These are phyloP conservation scores for Nemania sp. DNA, from an alignment of 2,329 filamentous ascomycete genomes.

Conservation along the genomic window DNA sequence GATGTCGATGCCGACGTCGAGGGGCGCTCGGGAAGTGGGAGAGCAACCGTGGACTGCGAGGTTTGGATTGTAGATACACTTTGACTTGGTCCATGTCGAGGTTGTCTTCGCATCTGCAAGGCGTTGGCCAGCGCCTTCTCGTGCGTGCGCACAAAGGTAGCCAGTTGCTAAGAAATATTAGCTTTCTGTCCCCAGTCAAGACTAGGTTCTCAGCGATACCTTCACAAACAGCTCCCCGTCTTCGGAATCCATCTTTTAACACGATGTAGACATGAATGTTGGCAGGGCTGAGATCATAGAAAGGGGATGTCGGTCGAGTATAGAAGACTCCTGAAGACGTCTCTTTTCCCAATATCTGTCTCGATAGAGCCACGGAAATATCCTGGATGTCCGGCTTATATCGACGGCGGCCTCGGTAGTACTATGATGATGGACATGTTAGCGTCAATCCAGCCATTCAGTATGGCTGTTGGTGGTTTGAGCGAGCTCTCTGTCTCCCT, in stretches of 20 bases:
- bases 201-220: constrained; percentile 53
- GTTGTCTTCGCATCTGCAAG: constrained; percentile 79
- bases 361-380: constrained; percentile 22
- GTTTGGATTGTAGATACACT: constrained; percentile 63
- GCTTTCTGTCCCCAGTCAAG: constrained; percentile 24
- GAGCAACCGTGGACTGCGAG: constrained; percentile 58
- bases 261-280: constrained; percentile 53
- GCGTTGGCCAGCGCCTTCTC: constrained; percentile 97
- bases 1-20: constrained; percentile 71
- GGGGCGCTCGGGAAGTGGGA: constrained; percentile 64
- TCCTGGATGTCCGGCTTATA: constrained; percentile 4
- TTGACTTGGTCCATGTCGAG: constrained; percentile 71
- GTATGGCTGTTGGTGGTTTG: constrained; percentile 15
- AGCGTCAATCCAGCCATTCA: constrained; percentile 26
- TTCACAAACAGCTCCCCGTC: constrained; percentile 89
- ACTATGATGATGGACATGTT: constrained; percentile 25
- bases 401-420: constrained; percentile 15
- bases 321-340: constrained; percentile 10
- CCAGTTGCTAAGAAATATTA: constrained; percentile 72
- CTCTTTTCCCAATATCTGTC: constrained; percentile 22
- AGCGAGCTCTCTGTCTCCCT: constrained; percentile 24
- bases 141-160: constrained; percentile 93
- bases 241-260: constrained; percentile 77
- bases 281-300: constrained; percentile 17
- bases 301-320: constrained; percentile 10